A percentile compares a stretch with the other conserved stretches of the same genome.
Evolutionary conservation across 2,329 filamentous ascomycete species (phyloP).

Genomic region (Pseudogymnoascus sp.): DNA sequence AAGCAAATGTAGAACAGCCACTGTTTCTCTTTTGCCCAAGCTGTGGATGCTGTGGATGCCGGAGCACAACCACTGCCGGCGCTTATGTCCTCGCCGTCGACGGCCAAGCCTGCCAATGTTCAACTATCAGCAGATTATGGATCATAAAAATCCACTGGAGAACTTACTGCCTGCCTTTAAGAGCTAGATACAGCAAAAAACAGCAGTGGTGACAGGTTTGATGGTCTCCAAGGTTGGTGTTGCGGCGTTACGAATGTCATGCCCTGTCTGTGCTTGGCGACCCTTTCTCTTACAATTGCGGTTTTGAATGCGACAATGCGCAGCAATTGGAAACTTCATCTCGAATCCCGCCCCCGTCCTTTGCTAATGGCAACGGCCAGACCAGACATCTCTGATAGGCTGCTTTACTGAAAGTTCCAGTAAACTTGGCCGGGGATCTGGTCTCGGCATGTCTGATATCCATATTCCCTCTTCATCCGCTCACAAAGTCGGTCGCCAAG

Average conservation of each 20-base stretch:
- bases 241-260: neutral
- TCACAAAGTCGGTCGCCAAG: neutral
- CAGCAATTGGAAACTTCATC: constrained; percentile 2
- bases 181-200: neutral
- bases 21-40: neutral
- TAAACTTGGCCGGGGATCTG: neutral
- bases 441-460: neutral
- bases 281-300: neutral
- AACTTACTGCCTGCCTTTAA: neutral
- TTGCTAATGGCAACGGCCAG: neutral
- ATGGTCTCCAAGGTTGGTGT: neutral
- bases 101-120: neutral
- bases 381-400: neutral
- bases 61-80: neutral
- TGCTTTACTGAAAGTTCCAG: neutral
- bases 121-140: neutral
- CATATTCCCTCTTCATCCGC: neutral
- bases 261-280: neutral
- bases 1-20: constrained; percentile 3
- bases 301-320: constrained; percentile 1
- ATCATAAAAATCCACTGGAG: neutral
- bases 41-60: neutral
- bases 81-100: neutral
- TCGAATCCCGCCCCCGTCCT: neutral
- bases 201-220: neutral